Evolutionary conservation across 306 rosid genomes (phyloP), one percentile per base, ranked within the genome.

Genomic region (Benincasa hispida): DNA sequence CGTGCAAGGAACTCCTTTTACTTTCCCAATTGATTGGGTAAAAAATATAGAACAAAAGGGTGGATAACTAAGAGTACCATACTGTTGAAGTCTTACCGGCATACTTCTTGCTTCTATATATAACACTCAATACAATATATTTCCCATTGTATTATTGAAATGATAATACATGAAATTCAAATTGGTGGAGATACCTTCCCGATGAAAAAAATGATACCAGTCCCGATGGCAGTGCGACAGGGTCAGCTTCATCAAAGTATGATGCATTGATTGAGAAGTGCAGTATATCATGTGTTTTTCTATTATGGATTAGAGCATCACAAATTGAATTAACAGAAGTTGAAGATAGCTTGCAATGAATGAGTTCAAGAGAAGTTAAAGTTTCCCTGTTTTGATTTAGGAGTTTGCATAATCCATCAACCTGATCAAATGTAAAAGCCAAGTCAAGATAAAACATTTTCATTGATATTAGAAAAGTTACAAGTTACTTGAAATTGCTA

Each of bases 321-420:
- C 85, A 87, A 84, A 93, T 79, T 75, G 79, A 83, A 72, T 87
- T 79, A 15, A 93, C 24, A 80, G 81, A 87, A 75, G 81, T 78
- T 56, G 84, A 74, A 62, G 91, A 90, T 83, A 91, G 78, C 75
- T 67, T 82, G 84, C 97, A 91, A 89, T 90, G 86, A 87, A 81
- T 67, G 82, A 94, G 86, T 76, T 91, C 96, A 82, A 94, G 85
- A 6, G 96, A 86, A 18, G 86, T 85, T 79, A 94, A 88, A 35
- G 88, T 90, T 84, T 89, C 88, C 55, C 78, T 80, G 75, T 89
- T 90, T 82, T 89, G 92, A 78, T 79, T 55, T 78, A 94, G 87
- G 85, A 91, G 94, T 86, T 87, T 83, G 89, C 96, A 90, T 48
- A 91, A 74, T 77, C 88, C 96, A 84, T 85, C 85, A 85, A 94